Evolutionary conservation across 352 stramenopile species (phyloP).

Genomic region (Blastocystis hominis): DNA sequence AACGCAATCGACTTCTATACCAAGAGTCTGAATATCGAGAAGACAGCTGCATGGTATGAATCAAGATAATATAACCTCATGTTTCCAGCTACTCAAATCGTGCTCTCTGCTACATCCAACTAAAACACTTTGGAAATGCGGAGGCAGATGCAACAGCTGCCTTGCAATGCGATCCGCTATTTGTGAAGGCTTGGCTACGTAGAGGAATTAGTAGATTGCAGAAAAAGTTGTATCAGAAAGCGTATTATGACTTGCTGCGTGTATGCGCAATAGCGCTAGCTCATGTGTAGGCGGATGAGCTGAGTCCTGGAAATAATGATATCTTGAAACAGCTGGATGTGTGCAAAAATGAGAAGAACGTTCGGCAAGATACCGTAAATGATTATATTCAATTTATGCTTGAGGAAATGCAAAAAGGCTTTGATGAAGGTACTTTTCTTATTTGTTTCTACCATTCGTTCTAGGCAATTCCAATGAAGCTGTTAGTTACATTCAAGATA

Average conservation of each 20-base stretch:
- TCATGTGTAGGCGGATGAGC: not conserved
- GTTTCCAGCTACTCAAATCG: not conserved
- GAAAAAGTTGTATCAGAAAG: not conserved
- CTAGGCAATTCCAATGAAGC: not conserved
- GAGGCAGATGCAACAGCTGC: not conserved
- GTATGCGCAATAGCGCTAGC: not conserved
- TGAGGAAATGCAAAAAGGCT: not conserved
- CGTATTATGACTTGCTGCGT: not conserved
- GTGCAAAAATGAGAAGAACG: not conserved
- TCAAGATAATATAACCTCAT: too few species aligned
- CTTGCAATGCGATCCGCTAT: not conserved
- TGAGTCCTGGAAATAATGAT: not conserved
- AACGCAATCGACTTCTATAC: not conserved
- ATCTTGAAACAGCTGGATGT: not conserved
- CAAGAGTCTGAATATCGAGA: not conserved
- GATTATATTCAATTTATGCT: not conserved
- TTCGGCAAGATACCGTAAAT: not conserved
- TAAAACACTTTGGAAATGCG: not conserved
- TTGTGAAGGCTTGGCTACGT: not conserved
- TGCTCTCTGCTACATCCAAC: not conserved
- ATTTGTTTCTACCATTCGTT: not conserved
- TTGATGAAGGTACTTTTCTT: not conserved
- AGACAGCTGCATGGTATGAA: not conserved
- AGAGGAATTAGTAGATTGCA: not conserved
- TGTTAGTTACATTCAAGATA: not conserved